These are phyloP conservation scores for Wallacemonas rigidus DNA, from an alignment of 208 protist genomes.

Conservation along the genomic window DNA sequence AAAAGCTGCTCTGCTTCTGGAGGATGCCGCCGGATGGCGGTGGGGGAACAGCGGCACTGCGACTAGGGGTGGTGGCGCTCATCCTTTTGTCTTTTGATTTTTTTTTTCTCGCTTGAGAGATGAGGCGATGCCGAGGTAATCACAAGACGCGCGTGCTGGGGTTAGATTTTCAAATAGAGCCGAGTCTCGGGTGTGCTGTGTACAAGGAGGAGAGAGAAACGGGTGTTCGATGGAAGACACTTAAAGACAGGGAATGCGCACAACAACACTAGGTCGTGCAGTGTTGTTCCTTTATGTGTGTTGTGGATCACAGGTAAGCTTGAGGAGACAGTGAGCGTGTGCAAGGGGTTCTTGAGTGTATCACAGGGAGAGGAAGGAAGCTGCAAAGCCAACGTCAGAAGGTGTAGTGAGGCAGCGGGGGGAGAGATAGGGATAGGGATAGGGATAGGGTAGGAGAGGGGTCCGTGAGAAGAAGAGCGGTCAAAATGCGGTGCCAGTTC, in stretches of 20 bases:
- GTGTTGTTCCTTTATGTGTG: slow-evolving; percentile 11
- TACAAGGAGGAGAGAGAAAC: background rate
- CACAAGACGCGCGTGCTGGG: no score
- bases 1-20: slow-evolving; percentile 36
- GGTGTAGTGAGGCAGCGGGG: no score
- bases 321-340: background rate
- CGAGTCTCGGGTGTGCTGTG: slow-evolving; percentile 5
- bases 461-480: no score
- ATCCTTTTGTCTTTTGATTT: background rate
- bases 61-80: slow-evolving; percentile 17
- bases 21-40: slow-evolving; percentile 34
- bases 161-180: background rate
- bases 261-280: background rate
- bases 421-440: no score
- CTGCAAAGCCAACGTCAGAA: background rate
- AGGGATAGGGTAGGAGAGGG: no score
- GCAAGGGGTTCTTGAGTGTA: background rate
- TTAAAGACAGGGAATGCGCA: background rate
- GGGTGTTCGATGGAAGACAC: background rate
- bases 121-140: no score
- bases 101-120: background rate
- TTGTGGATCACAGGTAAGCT: slow-evolving; percentile 16
- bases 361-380: background rate
- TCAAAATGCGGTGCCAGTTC: no score
- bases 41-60: slow-evolving; percentile 10